Evolutionary conservation across 129 eudicot genomes (phyloP), one percentile per base, ranked within the genome.

Genomic region (Apium graveolens): DNA sequence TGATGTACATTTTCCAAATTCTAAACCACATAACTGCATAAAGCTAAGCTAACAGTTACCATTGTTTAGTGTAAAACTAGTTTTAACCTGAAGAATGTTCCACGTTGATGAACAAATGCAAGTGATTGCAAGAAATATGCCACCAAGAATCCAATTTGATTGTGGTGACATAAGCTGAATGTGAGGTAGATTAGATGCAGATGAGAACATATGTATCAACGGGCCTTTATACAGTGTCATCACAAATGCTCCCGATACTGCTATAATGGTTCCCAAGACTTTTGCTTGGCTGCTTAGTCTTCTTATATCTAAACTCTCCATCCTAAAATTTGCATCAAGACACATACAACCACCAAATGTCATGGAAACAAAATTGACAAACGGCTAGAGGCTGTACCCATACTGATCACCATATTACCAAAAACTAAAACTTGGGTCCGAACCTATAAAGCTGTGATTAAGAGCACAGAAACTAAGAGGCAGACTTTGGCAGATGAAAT

Each of bases 101-200:
- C 90, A 85, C 11, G 82, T 79, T 44, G 96, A 79, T 29, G 89
- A 78, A 62, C 88, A 82, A 79, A 90, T n/a, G 74, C 82, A 68
- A 35, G 89, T 85, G 74, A 84, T 48, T 77, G 82, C 48, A 73
- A 90, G 82, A 70, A 84, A 88, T 48, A 83, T 77, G 60, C 85
- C 89, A 49, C 96, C 96, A 5, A 90, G 80, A 41, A 85, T 55
- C 96, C 96, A 90, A 17, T 82, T 83, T 29, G 90, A 84, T 12
- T 83, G 69, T 80, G 70, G 74, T 8, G 89, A 75, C 9, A 57
- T 32, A 73, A 85, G 85, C 85, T 75, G n/a, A 72, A 34, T 74
- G 26, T 76, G 57, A 71, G 78, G 75, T 44, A 81, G 75, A 78
- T 69, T 65, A 2, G 82, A 69, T 82, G 78, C 76, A 65, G 37